Evolutionary conservation across 2,329 filamentous ascomycete genomes (phyloP).

Genomic region (Claviceps lovelessii): DNA sequence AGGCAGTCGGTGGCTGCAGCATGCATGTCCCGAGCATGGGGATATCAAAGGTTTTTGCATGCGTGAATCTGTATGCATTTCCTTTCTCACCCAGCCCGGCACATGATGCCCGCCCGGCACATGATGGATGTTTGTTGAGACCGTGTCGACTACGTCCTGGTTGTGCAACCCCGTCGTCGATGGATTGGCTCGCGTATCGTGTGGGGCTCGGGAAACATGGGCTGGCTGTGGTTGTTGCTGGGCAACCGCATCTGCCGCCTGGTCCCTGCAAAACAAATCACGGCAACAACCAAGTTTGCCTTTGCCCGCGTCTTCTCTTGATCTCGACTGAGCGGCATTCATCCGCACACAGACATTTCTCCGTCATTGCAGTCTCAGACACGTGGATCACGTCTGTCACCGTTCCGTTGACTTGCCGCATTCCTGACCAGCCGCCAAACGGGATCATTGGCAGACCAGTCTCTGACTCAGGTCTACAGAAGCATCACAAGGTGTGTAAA

Average conservation of each 20-base stretch:
- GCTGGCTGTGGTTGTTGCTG: constrained; percentile 10
- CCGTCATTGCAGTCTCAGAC: background rate
- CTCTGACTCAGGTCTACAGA: background rate
- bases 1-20: too few species aligned
- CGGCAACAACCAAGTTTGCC: too few species aligned
- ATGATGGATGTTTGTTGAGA: too few species aligned
- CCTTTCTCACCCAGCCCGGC: too few species aligned
- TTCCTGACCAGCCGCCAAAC: background rate
- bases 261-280: constrained; percentile 8
- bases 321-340: background rate
- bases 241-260: constrained; percentile 10
- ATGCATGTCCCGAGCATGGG: too few species aligned
- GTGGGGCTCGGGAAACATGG: background rate
- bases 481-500: background rate
- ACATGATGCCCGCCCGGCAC: too few species aligned
- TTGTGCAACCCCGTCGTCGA: too few species aligned
- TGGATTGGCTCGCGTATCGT: background rate
- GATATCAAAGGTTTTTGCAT: too few species aligned
- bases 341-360: background rate
- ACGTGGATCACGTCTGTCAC: background rate
- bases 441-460: background rate
- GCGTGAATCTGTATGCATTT: too few species aligned
- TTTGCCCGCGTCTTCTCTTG: background rate
- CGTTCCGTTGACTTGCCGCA: constrained; percentile 1
- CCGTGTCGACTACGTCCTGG: too few species aligned